Evolutionary conservation across 805 yeast species (phyloP).

Genomic region (Kregervanrija delftensis): DNA sequence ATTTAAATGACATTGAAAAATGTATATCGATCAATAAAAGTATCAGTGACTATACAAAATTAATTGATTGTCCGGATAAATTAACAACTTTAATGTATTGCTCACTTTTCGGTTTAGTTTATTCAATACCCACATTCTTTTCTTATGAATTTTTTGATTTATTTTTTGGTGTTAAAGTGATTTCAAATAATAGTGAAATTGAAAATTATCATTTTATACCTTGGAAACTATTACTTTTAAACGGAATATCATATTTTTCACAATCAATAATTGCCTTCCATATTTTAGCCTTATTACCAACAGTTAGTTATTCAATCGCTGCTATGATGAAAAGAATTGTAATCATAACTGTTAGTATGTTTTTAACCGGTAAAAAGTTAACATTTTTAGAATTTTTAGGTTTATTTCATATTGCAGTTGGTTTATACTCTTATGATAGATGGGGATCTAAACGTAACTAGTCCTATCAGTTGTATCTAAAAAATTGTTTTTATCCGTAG

Average conservation of each 20-base stretch:
- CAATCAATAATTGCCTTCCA: slow-evolving; percentile 81
- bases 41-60: neutral
- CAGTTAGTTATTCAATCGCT: slow-evolving; percentile 82
- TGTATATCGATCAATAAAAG: neutral
- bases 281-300: slow-evolving; percentile 71
- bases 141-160: slow-evolving; percentile 46
- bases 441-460: slow-evolving; percentile 35
- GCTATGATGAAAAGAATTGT: slow-evolving; percentile 85
- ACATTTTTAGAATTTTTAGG: slow-evolving; percentile 44
- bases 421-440: slow-evolving; percentile 56
- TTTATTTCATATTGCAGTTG: slow-evolving; percentile 42
- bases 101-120: slow-evolving; percentile 60
- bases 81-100: slow-evolving; percentile 76
- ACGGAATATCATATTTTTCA: slow-evolving; percentile 70
- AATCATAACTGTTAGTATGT: slow-evolving; percentile 70
- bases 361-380: slow-evolving; percentile 48
- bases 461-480: neutral
- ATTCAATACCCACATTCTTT: slow-evolving; percentile 71
- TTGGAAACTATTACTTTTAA: slow-evolving; percentile 45
- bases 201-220: slow-evolving; percentile 28
- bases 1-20: neutral
- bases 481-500: neutral
- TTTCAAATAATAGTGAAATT: neutral
- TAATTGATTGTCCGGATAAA: slow-evolving; percentile 50
- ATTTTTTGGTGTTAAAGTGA: slow-evolving; percentile 1